Conservation (phyloP, 2,329 filamentous ascomycete species). For the Diaporthe australafricana region DNA sequence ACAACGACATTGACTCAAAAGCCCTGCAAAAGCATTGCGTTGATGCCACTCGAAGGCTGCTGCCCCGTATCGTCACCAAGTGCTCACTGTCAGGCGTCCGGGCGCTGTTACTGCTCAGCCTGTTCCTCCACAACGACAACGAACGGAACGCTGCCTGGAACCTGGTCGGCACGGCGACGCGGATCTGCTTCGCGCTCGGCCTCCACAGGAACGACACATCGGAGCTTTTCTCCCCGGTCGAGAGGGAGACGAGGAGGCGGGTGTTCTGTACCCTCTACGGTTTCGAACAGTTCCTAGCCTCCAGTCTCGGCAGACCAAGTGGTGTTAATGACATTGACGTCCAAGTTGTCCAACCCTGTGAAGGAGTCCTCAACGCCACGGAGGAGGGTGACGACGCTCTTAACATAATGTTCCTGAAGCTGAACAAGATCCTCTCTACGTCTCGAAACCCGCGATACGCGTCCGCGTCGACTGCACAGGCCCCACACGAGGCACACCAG, state of each 20-base stretch:
- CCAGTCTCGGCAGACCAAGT: slow-evolving; percentile 50
- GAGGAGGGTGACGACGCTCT: slow-evolving; percentile 43
- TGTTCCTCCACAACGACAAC: slow-evolving; percentile 53
- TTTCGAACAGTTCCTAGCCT: slow-evolving; percentile 52
- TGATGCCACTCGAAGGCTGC: slow-evolving; percentile 41
- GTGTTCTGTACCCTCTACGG: slow-evolving; percentile 52
- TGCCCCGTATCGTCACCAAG: slow-evolving; percentile 47
- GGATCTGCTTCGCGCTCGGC: slow-evolving; percentile 48
- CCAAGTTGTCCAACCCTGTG: slow-evolving; percentile 46
- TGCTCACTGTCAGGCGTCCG: slow-evolving; percentile 48
- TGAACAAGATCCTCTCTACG: slow-evolving; percentile 45
- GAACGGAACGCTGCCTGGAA: slow-evolving; percentile 53
- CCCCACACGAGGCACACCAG: slow-evolving; percentile 36
- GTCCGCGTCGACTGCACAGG: slow-evolving; percentile 1
- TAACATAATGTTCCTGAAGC: slow-evolving; percentile 45
- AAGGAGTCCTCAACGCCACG: slow-evolving; percentile 43
- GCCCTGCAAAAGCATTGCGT: slow-evolving; percentile 42
- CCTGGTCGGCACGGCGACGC: slow-evolving; percentile 47
- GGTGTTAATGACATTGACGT: slow-evolving; percentile 50
- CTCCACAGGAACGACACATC: slow-evolving; percentile 47
- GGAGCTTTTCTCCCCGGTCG: slow-evolving; percentile 47
- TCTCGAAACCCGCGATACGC: slow-evolving; percentile 39
- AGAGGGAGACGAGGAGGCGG: slow-evolving; percentile 49
- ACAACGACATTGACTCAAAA: slow-evolving; percentile 43
- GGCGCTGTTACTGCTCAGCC: slow-evolving; percentile 46